These are phyloP conservation scores for Rhododendron ovatum DNA, from an alignment of 148 eudicot species.

Conservation along the genomic window DNA sequence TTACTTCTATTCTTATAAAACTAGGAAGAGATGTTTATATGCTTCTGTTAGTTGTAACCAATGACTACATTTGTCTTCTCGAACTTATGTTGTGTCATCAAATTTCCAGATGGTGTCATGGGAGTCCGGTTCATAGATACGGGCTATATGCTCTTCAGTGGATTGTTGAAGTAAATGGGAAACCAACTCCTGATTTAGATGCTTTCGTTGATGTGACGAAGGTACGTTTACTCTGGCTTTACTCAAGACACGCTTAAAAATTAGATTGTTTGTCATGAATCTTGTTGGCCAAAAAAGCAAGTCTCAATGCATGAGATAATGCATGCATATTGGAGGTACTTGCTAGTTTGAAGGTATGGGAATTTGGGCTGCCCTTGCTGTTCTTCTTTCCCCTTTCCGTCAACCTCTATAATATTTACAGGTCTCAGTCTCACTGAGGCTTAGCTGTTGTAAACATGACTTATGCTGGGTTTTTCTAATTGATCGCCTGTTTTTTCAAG, in stretches of 20 bases:
- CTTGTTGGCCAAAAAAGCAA: neutral
- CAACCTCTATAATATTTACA: neutral
- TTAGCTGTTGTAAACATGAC: neutral
- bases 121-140: slow-evolving; percentile 88
- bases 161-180: slow-evolving; percentile 95
- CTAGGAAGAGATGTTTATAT: neutral
- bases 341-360: neutral
- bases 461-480: neutral
- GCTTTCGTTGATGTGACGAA: slow-evolving; percentile 78
- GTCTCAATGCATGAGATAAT: neutral
- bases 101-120: slow-evolving; percentile 80
- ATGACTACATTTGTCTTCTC: neutral
- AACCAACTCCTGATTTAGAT: slow-evolving; percentile 86
- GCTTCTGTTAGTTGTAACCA: neutral
- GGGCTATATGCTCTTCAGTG: slow-evolving; percentile 92
- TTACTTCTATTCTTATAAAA: neutral
- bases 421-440: neutral
- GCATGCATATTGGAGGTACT: neutral
- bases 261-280: neutral
- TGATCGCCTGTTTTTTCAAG: neutral
- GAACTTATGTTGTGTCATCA: neutral
- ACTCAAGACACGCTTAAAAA: neutral
- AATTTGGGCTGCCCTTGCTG: neutral
- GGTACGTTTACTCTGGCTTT: slow-evolving; percentile 35
- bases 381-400: neutral